Evolutionary conservation across 805 yeast genomes (phyloP).

Genomic region (Teunomyces panamensis): DNA sequence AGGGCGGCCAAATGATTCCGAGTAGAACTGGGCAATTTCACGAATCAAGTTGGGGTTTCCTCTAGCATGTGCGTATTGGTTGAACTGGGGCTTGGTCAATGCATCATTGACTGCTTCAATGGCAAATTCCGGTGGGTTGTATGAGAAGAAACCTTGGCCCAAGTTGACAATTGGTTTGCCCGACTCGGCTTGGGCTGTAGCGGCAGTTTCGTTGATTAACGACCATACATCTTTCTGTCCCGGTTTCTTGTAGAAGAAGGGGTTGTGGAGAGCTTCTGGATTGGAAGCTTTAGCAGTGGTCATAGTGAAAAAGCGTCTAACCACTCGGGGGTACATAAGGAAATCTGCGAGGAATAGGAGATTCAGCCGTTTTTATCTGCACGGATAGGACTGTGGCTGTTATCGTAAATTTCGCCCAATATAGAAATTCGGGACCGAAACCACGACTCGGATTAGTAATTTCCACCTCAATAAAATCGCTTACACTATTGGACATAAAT

Average conservation of each 20-base stretch:
- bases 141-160: conserved; percentile 97
- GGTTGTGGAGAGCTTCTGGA: conserved; percentile 46
- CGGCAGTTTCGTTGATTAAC: conserved; percentile 92
- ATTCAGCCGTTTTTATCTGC: not conserved
- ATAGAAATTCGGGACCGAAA: not conserved
- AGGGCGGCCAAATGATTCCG: conserved; percentile 58
- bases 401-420: not conserved
- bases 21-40: conserved; percentile 68
- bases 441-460: not conserved
- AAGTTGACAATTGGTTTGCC: conserved; percentile 83
- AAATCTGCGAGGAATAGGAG: not conserved
- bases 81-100: conserved; percentile 65
- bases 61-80: conserved; percentile 90
- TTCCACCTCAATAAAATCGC: not conserved
- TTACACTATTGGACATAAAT: no score
- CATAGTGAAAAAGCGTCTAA: conserved; percentile 5
- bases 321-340: not conserved
- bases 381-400: not conserved
- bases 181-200: conserved; percentile 63
- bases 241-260: conserved; percentile 57
- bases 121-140: conserved; percentile 94
- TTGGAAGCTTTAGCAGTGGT: conserved; percentile 2
- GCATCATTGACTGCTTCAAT: conserved; percentile 77
- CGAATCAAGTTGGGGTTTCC: conserved; percentile 78
- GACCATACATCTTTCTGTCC: conserved; percentile 92